phyloP scores from a whole-genome alignment of 2,329 filamentous ascomycete species.

The Alternaria hordeiaustralica region DNA sequence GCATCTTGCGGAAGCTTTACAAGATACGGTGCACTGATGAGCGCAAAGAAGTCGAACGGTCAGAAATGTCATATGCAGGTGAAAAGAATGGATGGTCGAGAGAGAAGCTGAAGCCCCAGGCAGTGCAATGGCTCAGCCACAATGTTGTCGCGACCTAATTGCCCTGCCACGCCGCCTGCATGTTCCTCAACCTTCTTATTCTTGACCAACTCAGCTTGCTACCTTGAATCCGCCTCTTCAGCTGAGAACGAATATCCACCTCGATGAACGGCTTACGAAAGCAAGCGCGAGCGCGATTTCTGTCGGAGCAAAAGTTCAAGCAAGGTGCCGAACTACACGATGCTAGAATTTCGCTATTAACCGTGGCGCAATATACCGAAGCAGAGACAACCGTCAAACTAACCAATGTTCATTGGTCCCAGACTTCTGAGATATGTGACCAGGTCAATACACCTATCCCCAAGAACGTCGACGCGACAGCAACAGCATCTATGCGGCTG shows the following conservation, averaged over 20 bases:
- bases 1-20: background rate
- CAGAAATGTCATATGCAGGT: background rate
- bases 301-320: background rate
- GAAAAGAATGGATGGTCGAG: background rate
- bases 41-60: background rate
- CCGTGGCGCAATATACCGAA: background rate
- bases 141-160: background rate
- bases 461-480: background rate
- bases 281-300: background rate
- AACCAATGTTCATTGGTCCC: background rate
- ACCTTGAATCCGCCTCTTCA: background rate
- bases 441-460: background rate
- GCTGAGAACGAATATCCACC: background rate
- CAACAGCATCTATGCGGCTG: background rate
- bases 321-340: background rate
- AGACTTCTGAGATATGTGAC: background rate
- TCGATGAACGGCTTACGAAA: background rate
- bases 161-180: background rate
- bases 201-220: background rate
- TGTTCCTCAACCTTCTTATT: background rate
- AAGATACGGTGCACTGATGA: background rate
- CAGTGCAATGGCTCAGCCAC: background rate
- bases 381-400: background rate
- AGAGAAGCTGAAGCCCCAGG: background rate
- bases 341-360: background rate